phyloP scores from a whole-genome alignment of 2,329 filamentous ascomycete genomes.

The Stachybotrys echinatus region DNA sequence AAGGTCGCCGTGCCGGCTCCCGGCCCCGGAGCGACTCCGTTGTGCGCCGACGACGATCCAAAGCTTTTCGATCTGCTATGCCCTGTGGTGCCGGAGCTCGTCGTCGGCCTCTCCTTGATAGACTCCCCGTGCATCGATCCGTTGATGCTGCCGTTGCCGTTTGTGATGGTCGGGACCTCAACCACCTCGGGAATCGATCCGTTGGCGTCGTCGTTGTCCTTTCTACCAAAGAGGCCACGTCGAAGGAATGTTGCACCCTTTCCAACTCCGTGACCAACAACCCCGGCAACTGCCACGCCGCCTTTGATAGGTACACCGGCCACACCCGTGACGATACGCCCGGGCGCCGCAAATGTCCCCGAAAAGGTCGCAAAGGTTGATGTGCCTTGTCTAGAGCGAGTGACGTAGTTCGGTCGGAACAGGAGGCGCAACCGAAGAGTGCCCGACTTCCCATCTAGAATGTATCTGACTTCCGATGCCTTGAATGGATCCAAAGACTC shows the following conservation, averaged over 20 bases:
- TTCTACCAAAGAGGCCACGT: constrained; percentile 72
- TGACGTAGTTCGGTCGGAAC: constrained; percentile 91
- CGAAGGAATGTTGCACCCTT: constrained; percentile 89
- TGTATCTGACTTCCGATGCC: constrained; percentile 66
- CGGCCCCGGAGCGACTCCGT: constrained; percentile 52
- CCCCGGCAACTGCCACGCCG: constrained; percentile 68
- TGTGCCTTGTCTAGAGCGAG: constrained; percentile 79
- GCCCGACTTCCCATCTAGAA: constrained; percentile 86
- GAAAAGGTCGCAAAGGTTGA: constrained; percentile 92
- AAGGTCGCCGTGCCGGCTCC: constrained; percentile 75
- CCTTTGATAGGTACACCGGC: constrained; percentile 92
- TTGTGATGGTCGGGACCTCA: constrained; percentile 30
- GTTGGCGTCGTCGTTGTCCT: constrained; percentile 56
- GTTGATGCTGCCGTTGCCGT: constrained; percentile 34
- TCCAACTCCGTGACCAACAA: constrained; percentile 72
- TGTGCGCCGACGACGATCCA: constrained; percentile 60
- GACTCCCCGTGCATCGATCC: constrained; percentile 20
- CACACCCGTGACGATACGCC: constrained; percentile 77
- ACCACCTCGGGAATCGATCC: constrained; percentile 36
- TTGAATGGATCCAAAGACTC: constrained; percentile 80
- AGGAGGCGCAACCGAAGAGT: constrained; percentile 75
- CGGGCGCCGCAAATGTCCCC: constrained; percentile 80
- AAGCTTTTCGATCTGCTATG: constrained; percentile 54
- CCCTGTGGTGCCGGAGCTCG: constrained; percentile 20
- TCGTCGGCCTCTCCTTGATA: constrained; percentile 12